Evolutionary conservation across 2,329 filamentous ascomycete genomes (phyloP).

Genomic region (Exophiala bonariae): DNA sequence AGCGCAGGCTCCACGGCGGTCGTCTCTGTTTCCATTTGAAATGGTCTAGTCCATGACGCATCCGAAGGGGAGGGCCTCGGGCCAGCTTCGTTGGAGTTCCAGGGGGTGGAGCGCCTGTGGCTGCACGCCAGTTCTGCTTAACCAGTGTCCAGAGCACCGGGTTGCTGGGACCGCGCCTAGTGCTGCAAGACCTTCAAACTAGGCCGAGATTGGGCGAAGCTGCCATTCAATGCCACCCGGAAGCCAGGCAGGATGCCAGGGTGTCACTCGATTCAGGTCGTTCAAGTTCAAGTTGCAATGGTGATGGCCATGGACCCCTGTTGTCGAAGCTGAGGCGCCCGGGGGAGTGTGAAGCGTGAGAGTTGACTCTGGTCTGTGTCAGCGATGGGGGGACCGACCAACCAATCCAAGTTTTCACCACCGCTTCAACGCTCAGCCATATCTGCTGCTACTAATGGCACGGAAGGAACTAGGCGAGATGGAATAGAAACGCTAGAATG

Average conservation of each 20-base stretch:
- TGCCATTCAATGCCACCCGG: too few relatives aligned
- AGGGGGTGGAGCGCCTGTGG: not conserved
- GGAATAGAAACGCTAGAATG: conserved; percentile 12
- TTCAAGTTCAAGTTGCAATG: not conserved
- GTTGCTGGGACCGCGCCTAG: too few relatives aligned
- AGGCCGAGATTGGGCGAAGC: too few relatives aligned
- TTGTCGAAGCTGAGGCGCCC: too few relatives aligned
- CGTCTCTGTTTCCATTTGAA: conserved; percentile 1
- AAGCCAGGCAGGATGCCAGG: not conserved
- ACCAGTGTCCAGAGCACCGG: conserved; percentile 3
- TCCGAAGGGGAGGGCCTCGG: conserved; percentile 1
- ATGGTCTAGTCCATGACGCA: conserved; percentile 4
- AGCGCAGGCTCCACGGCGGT: too few relatives aligned
- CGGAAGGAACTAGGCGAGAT: conserved; percentile 5
- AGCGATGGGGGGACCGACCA: not conserved
- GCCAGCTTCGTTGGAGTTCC: too few relatives aligned
- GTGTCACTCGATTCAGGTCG: not conserved
- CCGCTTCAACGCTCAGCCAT: too few relatives aligned
- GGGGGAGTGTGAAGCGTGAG: too few relatives aligned
- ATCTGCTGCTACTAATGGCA: conserved; percentile 2
- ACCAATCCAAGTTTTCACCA: too few relatives aligned
- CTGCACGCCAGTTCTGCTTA: not conserved
- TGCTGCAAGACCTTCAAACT: too few relatives aligned
- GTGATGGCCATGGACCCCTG: not conserved
- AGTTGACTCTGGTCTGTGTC: conserved; percentile 3